These are phyloP conservation scores for Fistulifera pelliculosa DNA, from an alignment of 108 stramenopile species.

Conservation along the genomic window DNA sequence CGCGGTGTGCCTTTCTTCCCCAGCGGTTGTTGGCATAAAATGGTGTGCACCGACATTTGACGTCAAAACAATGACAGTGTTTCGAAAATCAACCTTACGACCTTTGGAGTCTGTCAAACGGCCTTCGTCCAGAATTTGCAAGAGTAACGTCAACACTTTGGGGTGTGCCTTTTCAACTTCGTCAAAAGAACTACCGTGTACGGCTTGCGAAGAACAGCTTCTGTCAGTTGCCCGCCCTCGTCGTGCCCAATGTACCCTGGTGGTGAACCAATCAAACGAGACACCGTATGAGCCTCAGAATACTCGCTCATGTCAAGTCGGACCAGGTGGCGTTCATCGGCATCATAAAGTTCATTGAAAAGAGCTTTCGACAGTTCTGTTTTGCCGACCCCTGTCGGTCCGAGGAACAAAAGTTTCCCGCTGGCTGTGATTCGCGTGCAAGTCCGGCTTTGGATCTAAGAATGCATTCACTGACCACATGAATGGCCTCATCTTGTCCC, in stretches of 20 bases:
- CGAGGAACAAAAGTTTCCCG: constrained; percentile 73
- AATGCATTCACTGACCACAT: constrained; percentile 60
- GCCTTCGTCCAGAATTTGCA: constrained; percentile 96
- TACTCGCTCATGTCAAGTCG: constrained; percentile 92
- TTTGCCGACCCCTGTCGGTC: constrained; percentile 84
- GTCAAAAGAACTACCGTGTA: constrained; percentile 94
- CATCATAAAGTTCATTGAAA: constrained; percentile 72
- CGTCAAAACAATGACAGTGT: constrained; percentile 91
- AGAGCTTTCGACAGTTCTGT: constrained; percentile 75
- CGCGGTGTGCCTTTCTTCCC: constrained; percentile 17
- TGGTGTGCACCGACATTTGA: constrained; percentile 83
- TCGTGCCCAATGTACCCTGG: constrained; percentile 94
- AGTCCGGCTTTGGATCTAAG: constrained; percentile 65
- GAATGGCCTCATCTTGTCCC: constrained; percentile 81
- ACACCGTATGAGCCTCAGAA: constrained; percentile 78
- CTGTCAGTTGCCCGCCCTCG: constrained; percentile 94
- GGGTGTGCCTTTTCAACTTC: constrained; percentile 98
- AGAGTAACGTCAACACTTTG: constrained; percentile 82
- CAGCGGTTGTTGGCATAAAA: constrained; percentile 47
- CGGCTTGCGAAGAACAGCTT: constrained; percentile 89
- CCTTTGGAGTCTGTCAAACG: constrained; percentile 93
- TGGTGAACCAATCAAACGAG: constrained; percentile 77
- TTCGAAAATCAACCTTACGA: constrained; percentile 91
- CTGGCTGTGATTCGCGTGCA: constrained; percentile 42
- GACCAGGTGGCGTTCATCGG: constrained; percentile 57